A percentile compares a stretch with the other conserved stretches of the same genome.
Conservation (phyloP, 2,329 filamentous ascomycete genomes). For the Epichloe typhina region DNA sequence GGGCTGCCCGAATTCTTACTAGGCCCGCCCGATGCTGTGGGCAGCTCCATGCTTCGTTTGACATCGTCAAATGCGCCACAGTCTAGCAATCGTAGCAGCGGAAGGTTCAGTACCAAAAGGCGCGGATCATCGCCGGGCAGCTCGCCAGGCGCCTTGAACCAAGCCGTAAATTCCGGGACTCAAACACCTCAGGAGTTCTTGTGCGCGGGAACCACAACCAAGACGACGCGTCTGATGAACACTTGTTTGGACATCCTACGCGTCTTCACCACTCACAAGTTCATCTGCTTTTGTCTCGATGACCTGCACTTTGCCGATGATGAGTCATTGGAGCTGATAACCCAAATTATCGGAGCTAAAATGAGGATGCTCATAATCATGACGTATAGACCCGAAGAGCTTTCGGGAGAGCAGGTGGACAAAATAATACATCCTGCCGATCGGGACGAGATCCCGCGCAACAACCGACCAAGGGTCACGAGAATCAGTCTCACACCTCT, state of each 20-base stretch:
- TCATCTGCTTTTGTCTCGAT: slow-evolving; percentile 80
- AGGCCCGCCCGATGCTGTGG: slow-evolving; percentile 29
- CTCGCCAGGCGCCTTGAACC: slow-evolving; percentile 23
- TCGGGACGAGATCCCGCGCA: slow-evolving; percentile 33
- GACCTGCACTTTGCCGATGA: slow-evolving; percentile 85
- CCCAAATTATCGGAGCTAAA: slow-evolving; percentile 63
- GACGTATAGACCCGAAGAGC: slow-evolving; percentile 58
- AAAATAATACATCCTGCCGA: slow-evolving; percentile 41
- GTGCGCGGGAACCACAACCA: slow-evolving; percentile 43
- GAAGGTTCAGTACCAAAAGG: slow-evolving; percentile 23
- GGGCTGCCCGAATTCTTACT: slow-evolving; percentile 58
- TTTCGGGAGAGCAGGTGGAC: slow-evolving; percentile 41
- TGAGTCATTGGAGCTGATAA: slow-evolving; percentile 73
- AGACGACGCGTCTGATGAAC: slow-evolving; percentile 66
- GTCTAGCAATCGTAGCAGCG: slow-evolving; percentile 15
- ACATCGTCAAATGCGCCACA: slow-evolving; percentile 1
- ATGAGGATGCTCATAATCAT: slow-evolving; percentile 74
- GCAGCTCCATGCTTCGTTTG: slow-evolving; percentile 4
- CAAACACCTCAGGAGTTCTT: slow-evolving; percentile 48
- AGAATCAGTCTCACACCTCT: slow-evolving; percentile 62
- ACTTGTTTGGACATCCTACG: slow-evolving; percentile 78
- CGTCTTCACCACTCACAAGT: slow-evolving; percentile 68
- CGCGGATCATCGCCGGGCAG: slow-evolving; percentile 37
- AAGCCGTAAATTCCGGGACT: slow-evolving; percentile 24
- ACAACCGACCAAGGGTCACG: slow-evolving; percentile 46